Conservation (phyloP, 1,284 basidiomycete genomes). For the Pseudomicrostroma phylloplanum region DNA sequence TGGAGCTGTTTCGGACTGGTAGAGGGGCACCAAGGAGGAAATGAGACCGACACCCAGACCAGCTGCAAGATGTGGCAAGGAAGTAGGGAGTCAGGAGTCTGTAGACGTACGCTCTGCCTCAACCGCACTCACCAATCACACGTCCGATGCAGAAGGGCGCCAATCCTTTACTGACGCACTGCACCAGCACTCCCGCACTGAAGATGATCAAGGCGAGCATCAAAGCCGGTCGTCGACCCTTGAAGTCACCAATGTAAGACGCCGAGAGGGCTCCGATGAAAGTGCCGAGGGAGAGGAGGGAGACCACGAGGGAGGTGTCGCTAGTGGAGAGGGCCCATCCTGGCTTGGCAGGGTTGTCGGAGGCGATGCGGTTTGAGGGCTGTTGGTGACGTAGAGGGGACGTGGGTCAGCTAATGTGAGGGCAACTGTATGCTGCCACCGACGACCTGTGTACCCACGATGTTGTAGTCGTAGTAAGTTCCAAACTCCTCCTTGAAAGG, state of each 20-base stretch:
- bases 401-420: too few species aligned
- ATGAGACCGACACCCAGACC: constrained; percentile 64
- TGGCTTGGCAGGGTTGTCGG: not conserved
- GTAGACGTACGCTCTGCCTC: not conserved
- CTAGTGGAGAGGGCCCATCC: constrained; percentile 27
- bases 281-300: constrained; percentile 68
- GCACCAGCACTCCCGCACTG: constrained; percentile 38
- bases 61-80: constrained; percentile 51
- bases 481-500: not conserved
- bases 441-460: not conserved
- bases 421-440: too few species aligned
- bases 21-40: constrained; percentile 65
- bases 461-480: not conserved
- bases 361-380: not conserved
- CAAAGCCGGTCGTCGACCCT: constrained; percentile 62
- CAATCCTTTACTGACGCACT: constrained; percentile 30
- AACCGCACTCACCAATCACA: constrained; percentile 55
- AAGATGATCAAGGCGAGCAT: constrained; percentile 58
- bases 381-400: too few species aligned
- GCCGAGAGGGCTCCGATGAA: constrained; percentile 61
- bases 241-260: constrained; percentile 57
- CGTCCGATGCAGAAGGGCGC: constrained; percentile 67
- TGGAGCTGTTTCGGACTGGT: constrained; percentile 71
- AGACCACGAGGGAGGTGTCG: constrained; percentile 62
- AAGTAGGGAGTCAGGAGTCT: not conserved